phyloP scores from a whole-genome alignment of 805 yeast genomes.

The Candida sphagnicola region DNA sequence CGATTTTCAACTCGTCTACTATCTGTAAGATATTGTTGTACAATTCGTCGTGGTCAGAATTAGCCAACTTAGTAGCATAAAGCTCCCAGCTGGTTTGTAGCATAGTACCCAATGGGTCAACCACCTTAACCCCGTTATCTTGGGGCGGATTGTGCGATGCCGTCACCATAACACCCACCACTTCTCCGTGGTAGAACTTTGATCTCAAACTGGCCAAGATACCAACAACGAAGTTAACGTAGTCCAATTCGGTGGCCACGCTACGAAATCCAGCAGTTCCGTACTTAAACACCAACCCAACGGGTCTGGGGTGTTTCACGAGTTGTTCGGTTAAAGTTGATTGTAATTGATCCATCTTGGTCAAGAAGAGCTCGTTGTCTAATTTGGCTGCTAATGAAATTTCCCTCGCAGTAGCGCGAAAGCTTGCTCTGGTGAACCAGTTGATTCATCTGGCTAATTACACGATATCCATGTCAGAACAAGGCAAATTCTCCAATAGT shows the following conservation, averaged over 20 bases:
- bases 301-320: slow-evolving; percentile 43
- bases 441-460: too few species aligned
- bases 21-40: slow-evolving; percentile 33
- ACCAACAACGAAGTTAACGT: slow-evolving; percentile 82
- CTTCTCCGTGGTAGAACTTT: slow-evolving; percentile 58
- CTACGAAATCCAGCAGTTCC: slow-evolving; percentile 99
- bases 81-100: slow-evolving; percentile 79
- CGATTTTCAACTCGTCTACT: slow-evolving; percentile 41
- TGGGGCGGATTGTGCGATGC: slow-evolving; percentile 92
- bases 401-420: too few species aligned
- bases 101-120: slow-evolving; percentile 93
- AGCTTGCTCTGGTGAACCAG: too few species aligned
- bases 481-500: slow-evolving; percentile 22
- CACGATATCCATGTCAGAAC: neutral
- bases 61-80: slow-evolving; percentile 76
- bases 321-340: slow-evolving; percentile 5
- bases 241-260: slow-evolving; percentile 63
- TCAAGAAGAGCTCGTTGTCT: too few species aligned
- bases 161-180: slow-evolving; percentile 94
- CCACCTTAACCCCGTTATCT: slow-evolving; percentile 91
- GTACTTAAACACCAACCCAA: slow-evolving; percentile 46
- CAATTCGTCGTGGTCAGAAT: slow-evolving; percentile 50
- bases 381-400: too few species aligned
- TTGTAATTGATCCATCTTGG: slow-evolving; percentile 3
- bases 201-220: slow-evolving; percentile 81